A percentile compares a stretch with the other conserved stretches of the same genome.
These are phyloP conservation scores for Cladosporium colombiae DNA, from an alignment of 2,329 filamentous ascomycete species.

Conservation along the genomic window DNA sequence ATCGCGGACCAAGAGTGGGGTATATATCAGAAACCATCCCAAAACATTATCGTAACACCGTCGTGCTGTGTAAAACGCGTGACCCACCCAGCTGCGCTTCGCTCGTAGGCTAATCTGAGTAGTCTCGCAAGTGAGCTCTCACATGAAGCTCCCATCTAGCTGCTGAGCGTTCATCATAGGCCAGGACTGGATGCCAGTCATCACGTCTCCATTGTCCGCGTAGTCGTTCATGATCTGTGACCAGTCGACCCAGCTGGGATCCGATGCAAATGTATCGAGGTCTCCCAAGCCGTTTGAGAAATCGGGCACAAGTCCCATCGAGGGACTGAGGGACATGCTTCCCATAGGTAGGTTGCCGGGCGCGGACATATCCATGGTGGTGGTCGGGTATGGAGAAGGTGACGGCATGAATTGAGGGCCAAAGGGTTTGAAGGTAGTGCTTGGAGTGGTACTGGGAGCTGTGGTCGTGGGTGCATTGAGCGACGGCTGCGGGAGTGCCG, in stretches of 20 bases:
- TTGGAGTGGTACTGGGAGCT: background rate
- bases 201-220: background rate
- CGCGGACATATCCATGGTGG: background rate
- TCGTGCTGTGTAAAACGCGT: background rate
- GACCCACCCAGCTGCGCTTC: background rate
- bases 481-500: background rate
- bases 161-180: background rate
- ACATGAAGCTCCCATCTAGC: background rate
- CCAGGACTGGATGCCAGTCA: slow-evolving; percentile 3
- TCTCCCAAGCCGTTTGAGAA: background rate
- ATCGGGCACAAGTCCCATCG: background rate
- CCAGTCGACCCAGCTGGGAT: slow-evolving; percentile 28
- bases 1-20: background rate
- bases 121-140: background rate
- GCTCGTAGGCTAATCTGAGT: background rate
- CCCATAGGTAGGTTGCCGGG: slow-evolving; percentile 7
- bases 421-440: background rate
- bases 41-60: background rate
- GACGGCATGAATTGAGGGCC: background rate
- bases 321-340: slow-evolving; percentile 10
- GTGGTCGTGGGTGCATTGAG: background rate
- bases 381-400: background rate
- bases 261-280: slow-evolving; percentile 1
- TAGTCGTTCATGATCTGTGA: slow-evolving; percentile 30
- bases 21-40: background rate